Evolutionary conservation across 495 filamentous ascomycete species (phyloP).

Genomic region (Penicillium manginii): DNA sequence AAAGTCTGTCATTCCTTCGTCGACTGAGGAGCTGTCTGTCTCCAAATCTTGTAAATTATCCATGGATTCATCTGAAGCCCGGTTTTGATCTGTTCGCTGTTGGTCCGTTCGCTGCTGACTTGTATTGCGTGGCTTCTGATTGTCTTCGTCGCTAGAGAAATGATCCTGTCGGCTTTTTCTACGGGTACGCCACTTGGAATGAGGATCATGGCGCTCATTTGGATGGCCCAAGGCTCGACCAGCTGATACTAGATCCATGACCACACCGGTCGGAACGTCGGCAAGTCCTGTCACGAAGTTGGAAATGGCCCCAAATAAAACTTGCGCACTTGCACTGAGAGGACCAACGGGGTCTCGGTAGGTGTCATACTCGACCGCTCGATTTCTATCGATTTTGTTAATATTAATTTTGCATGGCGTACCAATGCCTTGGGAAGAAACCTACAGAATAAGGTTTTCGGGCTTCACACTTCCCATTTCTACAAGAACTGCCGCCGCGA

Average conservation of each 20-base stretch:
- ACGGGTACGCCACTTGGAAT: constrained; percentile 14
- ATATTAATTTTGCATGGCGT: too few species aligned
- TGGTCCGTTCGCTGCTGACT: background rate
- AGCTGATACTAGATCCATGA: constrained; percentile 61
- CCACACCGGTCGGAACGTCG: constrained; percentile 78
- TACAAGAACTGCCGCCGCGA: constrained; percentile 68
- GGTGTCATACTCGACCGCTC: constrained; percentile 69
- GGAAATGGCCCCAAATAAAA: constrained; percentile 73
- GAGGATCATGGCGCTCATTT: constrained; percentile 46
- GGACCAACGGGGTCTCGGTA: constrained; percentile 74
- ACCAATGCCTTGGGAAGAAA: background rate
- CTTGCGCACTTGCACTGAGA: constrained; percentile 70
- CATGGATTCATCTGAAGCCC: background rate
- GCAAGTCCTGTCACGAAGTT: constrained; percentile 80
- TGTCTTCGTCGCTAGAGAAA: constrained; percentile 6
- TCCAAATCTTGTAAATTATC: background rate
- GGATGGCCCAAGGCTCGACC: constrained; percentile 56
- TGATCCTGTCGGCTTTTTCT: background rate
- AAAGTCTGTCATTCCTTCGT: background rate
- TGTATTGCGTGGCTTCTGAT: background rate
- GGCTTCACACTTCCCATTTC: constrained; percentile 64
- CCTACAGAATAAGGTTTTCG: constrained; percentile 67
- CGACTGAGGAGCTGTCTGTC: background rate
- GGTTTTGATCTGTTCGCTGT: background rate
- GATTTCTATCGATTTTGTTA: constrained; percentile 52